phyloP scores from a whole-genome alignment of 768 basidiomycete genomes.

The Leucocoprinus leucothites region DNA sequence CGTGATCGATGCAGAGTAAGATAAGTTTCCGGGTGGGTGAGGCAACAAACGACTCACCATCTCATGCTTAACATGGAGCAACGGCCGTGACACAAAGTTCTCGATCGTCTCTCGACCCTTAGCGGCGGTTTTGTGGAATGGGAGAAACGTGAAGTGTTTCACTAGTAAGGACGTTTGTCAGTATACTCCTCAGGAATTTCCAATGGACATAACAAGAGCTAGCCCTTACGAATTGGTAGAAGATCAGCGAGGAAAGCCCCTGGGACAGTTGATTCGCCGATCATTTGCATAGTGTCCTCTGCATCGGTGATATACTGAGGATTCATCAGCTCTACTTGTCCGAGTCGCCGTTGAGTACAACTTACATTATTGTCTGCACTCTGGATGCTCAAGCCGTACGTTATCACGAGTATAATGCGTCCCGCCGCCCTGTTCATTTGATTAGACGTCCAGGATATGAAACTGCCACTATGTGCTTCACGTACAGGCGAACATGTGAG shows the following conservation, averaged over 20 bases:
- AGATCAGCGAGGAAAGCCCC: slow-evolving; percentile 44
- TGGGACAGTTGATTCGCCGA: slow-evolving; percentile 45
- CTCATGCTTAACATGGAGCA: slow-evolving; percentile 5
- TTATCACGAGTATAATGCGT: slow-evolving; percentile 48
- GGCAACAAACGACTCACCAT: slow-evolving; percentile 1
- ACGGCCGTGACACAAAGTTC: slow-evolving; percentile 36
- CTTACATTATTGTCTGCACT: slow-evolving; percentile 44
- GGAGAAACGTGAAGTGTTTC: slow-evolving; percentile 38
- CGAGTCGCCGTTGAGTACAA: slow-evolving; percentile 33
- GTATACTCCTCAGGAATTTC: no score
- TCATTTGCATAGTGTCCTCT: slow-evolving; percentile 47
- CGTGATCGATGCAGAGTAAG: background rate
- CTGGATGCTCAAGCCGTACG: slow-evolving; percentile 54
- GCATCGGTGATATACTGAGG: slow-evolving; percentile 26
- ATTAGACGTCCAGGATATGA: no score
- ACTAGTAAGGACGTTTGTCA: background rate
- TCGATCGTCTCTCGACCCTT: slow-evolving; percentile 36
- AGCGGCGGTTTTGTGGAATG: slow-evolving; percentile 46
- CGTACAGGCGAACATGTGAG: background rate
- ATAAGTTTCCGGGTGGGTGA: background rate
- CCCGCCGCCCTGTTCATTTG: slow-evolving; percentile 39
- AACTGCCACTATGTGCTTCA: no score
- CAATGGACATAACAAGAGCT: no score
- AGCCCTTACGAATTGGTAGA: slow-evolving; percentile 37
- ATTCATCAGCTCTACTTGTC: background rate